These are phyloP conservation scores for Botrytis tulipae DNA, from an alignment of 2,329 filamentous ascomycete species.

Conservation along the genomic window DNA sequence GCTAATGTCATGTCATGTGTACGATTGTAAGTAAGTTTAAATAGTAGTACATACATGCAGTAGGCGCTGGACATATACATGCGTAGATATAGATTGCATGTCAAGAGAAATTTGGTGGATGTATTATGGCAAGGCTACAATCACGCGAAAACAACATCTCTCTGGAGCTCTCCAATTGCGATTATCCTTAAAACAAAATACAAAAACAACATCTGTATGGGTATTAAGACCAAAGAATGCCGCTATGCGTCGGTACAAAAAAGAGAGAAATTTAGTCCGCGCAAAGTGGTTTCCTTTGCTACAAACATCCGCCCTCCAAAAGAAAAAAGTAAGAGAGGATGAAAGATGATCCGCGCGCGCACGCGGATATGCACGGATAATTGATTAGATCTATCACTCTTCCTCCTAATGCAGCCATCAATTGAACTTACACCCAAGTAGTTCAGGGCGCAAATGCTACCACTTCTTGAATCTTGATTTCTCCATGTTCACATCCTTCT, in stretches of 20 bases:
- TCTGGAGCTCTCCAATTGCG: background rate
- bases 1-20: background rate
- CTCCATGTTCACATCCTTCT: background rate
- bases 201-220: background rate
- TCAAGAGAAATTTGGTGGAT: background rate
- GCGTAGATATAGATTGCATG: background rate
- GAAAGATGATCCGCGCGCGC: constrained; percentile 3
- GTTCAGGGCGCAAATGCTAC: background rate
- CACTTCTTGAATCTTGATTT: background rate
- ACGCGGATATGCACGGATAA: background rate
- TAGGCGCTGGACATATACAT: background rate
- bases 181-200: background rate
- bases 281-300: background rate
- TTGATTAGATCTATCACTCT: background rate
- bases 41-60: background rate
- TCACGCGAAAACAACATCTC: background rate
- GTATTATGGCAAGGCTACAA: background rate
- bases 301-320: background rate
- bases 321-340: background rate
- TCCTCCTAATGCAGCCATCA: background rate
- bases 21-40: background rate
- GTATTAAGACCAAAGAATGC: background rate
- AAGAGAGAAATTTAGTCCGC: background rate
- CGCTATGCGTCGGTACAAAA: background rate
- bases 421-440: background rate